These are phyloP conservation scores for Coleophoma eucalyptorum DNA, from an alignment of 2,329 filamentous ascomycete genomes.

Conservation along the genomic window DNA sequence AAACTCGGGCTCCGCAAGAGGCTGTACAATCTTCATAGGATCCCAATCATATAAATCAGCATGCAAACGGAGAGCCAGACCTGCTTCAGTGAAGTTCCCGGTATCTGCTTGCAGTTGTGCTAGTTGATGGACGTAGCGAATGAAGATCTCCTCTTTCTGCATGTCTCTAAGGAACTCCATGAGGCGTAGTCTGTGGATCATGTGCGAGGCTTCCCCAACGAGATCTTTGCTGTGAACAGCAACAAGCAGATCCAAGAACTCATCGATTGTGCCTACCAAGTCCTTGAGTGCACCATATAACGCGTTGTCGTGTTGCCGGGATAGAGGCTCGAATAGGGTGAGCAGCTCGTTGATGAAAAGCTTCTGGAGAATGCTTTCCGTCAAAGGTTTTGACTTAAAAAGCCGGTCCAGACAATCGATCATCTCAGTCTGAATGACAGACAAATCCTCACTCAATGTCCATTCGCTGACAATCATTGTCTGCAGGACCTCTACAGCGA, in stretches of 20 bases:
- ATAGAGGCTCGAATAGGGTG: conserved; percentile 71
- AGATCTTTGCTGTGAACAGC: conserved; percentile 79
- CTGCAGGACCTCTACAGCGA: conserved; percentile 89
- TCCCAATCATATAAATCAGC: conserved; percentile 95
- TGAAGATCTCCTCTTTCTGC: conserved; percentile 95
- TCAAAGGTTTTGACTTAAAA: conserved; percentile 85
- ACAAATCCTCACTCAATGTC: conserved; percentile 89
- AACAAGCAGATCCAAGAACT: conserved; percentile 85
- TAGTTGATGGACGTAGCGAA: conserved; percentile 91
- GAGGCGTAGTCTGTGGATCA: conserved; percentile 82
- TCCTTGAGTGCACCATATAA: conserved; percentile 74
- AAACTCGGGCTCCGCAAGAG: conserved; percentile 71
- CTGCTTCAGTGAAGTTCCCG: conserved; percentile 81
- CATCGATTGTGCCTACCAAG: conserved; percentile 80
- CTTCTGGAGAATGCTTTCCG: conserved; percentile 87
- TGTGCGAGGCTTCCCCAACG: conserved; percentile 70
- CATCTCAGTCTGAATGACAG: conserved; percentile 90
- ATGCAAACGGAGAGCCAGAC: conserved; percentile 82
- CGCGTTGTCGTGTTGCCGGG: conserved; percentile 63
- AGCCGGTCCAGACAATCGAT: conserved; percentile 89
- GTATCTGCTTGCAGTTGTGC: conserved; percentile 72
- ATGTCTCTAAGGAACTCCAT: conserved; percentile 98
- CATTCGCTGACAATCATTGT: conserved; percentile 99
- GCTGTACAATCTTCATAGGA: conserved; percentile 59
- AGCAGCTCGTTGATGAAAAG: conserved; percentile 85